Percentiles rank a stretch among this genome's conserved stretches.
These are phyloP conservation scores for Eimeria brunetti DNA, from an alignment of 169 alveolate genomes.

Conservation along the genomic window DNA sequence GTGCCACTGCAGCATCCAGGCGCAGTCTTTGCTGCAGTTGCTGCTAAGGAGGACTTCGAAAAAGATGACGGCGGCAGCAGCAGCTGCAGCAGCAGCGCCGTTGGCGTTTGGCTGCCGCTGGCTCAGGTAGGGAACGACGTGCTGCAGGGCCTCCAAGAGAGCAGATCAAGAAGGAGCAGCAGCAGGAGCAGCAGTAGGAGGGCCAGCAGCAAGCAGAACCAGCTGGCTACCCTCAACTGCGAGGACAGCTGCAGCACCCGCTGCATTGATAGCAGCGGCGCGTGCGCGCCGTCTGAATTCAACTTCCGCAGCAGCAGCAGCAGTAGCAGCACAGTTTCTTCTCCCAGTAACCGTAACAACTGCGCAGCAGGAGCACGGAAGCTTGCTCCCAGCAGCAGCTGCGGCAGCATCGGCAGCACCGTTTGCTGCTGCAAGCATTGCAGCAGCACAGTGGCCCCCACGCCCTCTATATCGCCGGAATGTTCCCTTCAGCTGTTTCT, in stretches of 20 bases:
- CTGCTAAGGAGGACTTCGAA: neutral
- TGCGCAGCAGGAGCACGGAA: constrained; percentile 8
- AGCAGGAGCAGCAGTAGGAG: constrained; percentile 17
- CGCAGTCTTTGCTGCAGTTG: neutral
- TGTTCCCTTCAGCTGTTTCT: neutral
- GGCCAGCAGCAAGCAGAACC: constrained; percentile 40
- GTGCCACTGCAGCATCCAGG: neutral
- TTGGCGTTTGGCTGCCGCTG: constrained; percentile 30
- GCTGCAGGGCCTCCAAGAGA: constrained; percentile 13
- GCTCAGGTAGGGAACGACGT: constrained; percentile 9
- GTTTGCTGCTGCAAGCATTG: constrained; percentile 19
- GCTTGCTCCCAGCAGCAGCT: constrained; percentile 20
- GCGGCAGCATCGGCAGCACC: constrained; percentile 32
- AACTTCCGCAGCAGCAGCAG: constrained; percentile 5
- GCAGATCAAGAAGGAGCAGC: neutral
- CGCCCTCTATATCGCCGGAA: neutral
- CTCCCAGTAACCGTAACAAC: constrained; percentile 23
- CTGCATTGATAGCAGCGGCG: neutral
- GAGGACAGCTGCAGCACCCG: constrained; percentile 26
- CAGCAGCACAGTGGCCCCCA: neutral
- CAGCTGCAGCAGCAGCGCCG: constrained; percentile 46
- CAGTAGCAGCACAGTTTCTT: constrained; percentile 44
- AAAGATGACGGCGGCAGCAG: neutral
- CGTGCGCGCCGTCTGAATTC: neutral
- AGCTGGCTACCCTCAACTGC: neutral